Base-by-base conservation (phyloP, 2,329 filamentous ascomycete species). In the Aaosphaeria arxii region DNA sequence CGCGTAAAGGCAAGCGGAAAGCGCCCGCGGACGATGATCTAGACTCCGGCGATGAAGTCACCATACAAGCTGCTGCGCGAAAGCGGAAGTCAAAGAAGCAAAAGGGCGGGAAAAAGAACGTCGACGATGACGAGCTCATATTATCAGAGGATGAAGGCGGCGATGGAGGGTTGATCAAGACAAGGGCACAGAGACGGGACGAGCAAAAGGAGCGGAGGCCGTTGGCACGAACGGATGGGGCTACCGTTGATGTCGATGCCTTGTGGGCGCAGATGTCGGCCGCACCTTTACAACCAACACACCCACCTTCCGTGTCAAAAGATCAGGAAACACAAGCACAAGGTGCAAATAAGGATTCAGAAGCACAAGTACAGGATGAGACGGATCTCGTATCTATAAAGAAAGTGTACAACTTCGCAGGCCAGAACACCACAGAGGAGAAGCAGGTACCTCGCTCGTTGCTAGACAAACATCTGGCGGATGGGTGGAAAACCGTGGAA, bases 341-440 rank as follows among this genome's bases (percentile, higher is more conserved):
- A 36, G 33, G 33, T n/a, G 33, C 33, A 9, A n/a, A n/a, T 9
- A n/a, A 9, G 7, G 7, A 9, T 9, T 2, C 33, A 9, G 30
- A 50, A 30, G 46, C 53, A 31, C 42, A 45, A 35, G 52, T 55
- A 4, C 43, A 30, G 5, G 62, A 59, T 17, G 65, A 67, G 7
- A 60, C 67, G 42, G 71, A 75, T 39, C 66, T 59, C 71, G 43
- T 89, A 57, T 80, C 78, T 51, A 86, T 90, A 52, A 87, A 84
- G 58, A 83, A 85, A 30, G 85, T 82, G 11, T 89, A 88, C 70
- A 87, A 86, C 58, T 90, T 90, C 57, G 87, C 87, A 33, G 87
- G 87, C 30, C 82, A 86, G 59, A 77, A 86, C 9, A 83, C 87
- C 58, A 86, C 80, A 0, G 87, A 90, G 60, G 84, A 88, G 63